These are phyloP conservation scores for Podospora appendiculata DNA, from an alignment of 495 filamentous ascomycete species.

Conservation along the genomic window DNA sequence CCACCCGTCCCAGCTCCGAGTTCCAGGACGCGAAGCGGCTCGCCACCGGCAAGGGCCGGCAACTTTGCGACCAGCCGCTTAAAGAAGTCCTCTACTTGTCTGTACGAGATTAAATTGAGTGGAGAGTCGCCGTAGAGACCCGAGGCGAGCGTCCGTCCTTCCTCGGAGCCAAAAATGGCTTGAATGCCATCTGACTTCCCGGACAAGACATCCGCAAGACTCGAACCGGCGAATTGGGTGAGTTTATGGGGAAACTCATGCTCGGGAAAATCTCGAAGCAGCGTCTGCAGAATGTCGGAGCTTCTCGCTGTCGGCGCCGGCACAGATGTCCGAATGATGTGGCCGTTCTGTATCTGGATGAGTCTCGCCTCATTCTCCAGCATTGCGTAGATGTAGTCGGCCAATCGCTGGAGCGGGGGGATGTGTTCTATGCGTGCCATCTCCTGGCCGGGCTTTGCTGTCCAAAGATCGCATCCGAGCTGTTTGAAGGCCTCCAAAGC, in stretches of 20 bases:
- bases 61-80: too few relatives aligned
- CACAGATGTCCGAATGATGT: too few relatives aligned
- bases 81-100: too few relatives aligned
- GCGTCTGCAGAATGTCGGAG: too few relatives aligned
- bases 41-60: not conserved
- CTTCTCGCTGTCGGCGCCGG: too few relatives aligned
- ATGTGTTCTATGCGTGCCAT: slow-evolving; percentile 3
- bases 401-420: slow-evolving; percentile 18
- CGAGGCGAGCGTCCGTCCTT: not conserved
- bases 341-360: too few relatives aligned
- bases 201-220: slow-evolving; percentile 6
- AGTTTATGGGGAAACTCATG: not conserved
- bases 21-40: slow-evolving; percentile 32
- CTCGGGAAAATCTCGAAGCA: too few relatives aligned
- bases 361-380: not conserved
- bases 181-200: slow-evolving; percentile 3
- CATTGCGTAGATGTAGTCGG: slow-evolving; percentile 5
- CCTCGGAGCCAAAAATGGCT: slow-evolving; percentile 2
- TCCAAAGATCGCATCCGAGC: slow-evolving; percentile 22
- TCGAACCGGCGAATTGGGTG: slow-evolving; percentile 3
- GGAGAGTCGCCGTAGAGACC: slow-evolving; percentile 4
- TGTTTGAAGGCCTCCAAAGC: slow-evolving; percentile 30
- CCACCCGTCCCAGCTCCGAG: slow-evolving; percentile 48
- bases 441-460: slow-evolving; percentile 11
- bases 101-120: not conserved